A percentile compares a stretch with the other conserved stretches of the same genome.
Evolutionary conservation across 257 asterid species (phyloP).

Genomic region (Solanum neorickii): DNA sequence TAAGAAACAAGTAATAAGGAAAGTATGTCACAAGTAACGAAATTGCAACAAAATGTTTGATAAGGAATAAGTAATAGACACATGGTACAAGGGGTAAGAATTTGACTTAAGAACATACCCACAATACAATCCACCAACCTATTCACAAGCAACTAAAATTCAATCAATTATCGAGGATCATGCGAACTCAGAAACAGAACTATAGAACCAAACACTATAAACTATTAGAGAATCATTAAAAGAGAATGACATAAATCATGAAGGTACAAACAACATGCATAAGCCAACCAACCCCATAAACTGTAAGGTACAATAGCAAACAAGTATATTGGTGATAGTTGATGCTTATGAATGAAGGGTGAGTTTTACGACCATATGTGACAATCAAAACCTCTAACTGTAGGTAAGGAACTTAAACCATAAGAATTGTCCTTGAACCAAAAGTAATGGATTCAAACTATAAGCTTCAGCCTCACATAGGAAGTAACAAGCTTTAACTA

Average conservation of each 20-base stretch:
- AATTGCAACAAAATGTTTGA: too few relatives aligned
- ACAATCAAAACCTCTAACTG: not conserved
- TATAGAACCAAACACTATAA: too few relatives aligned
- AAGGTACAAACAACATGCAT: not conserved
- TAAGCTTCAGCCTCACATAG: too few relatives aligned
- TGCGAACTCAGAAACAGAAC: not conserved
- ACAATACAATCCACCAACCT: not conserved
- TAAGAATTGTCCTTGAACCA: too few relatives aligned
- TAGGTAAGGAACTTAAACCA: not conserved
- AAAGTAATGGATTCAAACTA: not conserved
- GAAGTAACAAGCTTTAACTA: not conserved
- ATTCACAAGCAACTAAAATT: not conserved
- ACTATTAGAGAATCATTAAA: not conserved
- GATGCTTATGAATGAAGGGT: not conserved
- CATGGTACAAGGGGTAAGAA: not conserved
- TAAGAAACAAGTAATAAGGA: too few relatives aligned
- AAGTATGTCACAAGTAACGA: not conserved
- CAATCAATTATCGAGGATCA: not conserved
- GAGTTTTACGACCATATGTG: not conserved
- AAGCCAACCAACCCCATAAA: not conserved
- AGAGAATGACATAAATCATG: not conserved
- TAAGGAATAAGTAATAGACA: not conserved
- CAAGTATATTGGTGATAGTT: not conserved
- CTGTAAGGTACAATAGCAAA: not conserved
- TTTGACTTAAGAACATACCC: not conserved